Evolutionary conservation across 2,329 filamentous ascomycete genomes (phyloP).

Genomic region (Fusarium drepaniforme): DNA sequence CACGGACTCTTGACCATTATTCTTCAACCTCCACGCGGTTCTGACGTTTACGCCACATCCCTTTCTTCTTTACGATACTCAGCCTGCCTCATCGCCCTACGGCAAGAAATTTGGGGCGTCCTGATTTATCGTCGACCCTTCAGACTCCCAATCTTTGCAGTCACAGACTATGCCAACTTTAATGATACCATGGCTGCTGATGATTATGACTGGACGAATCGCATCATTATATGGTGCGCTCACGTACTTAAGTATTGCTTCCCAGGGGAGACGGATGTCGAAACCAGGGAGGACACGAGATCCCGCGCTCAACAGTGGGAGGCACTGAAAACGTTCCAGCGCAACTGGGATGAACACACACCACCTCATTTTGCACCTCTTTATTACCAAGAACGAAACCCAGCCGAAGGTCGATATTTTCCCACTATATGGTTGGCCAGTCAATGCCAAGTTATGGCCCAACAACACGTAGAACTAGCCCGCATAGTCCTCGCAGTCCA

Average conservation of each 20-base stretch:
- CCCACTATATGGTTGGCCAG: constrained; percentile 21
- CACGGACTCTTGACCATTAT: constrained; percentile 10
- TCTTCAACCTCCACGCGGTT: constrained; percentile 20
- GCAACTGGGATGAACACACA: constrained; percentile 17
- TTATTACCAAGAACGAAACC: constrained; percentile 17
- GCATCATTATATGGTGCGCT: constrained; percentile 23
- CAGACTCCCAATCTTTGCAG: constrained; percentile 17
- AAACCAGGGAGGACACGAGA: neutral
- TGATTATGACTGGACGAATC: constrained; percentile 31
- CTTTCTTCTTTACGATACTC: constrained; percentile 26
- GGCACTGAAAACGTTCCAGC: constrained; percentile 13
- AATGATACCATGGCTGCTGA: constrained; percentile 8
- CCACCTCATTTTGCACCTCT: constrained; percentile 19
- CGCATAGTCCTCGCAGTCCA: constrained; percentile 31
- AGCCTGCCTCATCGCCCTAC: constrained; percentile 23
- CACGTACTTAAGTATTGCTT: constrained; percentile 32
- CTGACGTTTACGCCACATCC: constrained; percentile 15
- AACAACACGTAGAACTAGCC: constrained; percentile 26
- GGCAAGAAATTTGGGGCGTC: constrained; percentile 31
- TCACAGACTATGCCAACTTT: constrained; percentile 20
- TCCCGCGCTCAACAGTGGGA: constrained; percentile 17
- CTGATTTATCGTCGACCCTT: constrained; percentile 26
- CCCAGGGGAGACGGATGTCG: neutral
- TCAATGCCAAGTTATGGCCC: constrained; percentile 27
- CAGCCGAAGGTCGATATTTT: constrained; percentile 13